Evolutionary conservation across 495 filamentous ascomycete species (phyloP), one percentile per base, ranked within the genome.

Genomic region (Lophiostoma macrostomum): DNA sequence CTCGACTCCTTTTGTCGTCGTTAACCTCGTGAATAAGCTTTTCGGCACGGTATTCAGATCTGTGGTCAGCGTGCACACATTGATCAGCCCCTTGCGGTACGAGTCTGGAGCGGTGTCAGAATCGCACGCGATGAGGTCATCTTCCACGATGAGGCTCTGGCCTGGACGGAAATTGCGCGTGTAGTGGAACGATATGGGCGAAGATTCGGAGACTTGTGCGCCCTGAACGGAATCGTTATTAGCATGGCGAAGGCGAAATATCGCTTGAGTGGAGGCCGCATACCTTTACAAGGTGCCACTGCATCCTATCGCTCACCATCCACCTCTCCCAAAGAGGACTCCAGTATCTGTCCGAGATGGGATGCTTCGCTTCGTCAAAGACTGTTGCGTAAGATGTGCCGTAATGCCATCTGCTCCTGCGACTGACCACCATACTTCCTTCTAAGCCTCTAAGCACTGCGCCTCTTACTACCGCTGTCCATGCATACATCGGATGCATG

Each of bases 261-360:
- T 6, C 22, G 30, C 4, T 11, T 14, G 13, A 19, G 27, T 35
- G 36, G 13, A 16, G 28, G 34, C 1, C 13, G 64, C 73, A 61
- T 53, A 84, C 83, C 74, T 84, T 86, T 10, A 80, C 78, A 65
- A 85, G 86, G 69, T 87, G 85, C 85, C 85, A 88, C 61, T 87
- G 83, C 85, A 88, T 87, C 39, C 85, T 74, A 68, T 88, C 85
- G 47, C 74, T 79, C 13, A 88, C 83, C 85, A 88, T 88, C 84
- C 84, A 88, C 25, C 85, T 65, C 67, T 88, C 85, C 85, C 85
- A 88, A 29, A 88, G 58, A 11, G 85, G 85, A 49, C 76, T 80
- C 85, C 85, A 88, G 60, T 88, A 88, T 30, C 85, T 67, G 55
- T 88, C 85, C 24, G 67, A 73, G 5, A 86, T 75, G 13, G 75